Evolutionary conservation across 306 rosid species (phyloP).

Genomic region (Pyrus betulifolia): DNA sequence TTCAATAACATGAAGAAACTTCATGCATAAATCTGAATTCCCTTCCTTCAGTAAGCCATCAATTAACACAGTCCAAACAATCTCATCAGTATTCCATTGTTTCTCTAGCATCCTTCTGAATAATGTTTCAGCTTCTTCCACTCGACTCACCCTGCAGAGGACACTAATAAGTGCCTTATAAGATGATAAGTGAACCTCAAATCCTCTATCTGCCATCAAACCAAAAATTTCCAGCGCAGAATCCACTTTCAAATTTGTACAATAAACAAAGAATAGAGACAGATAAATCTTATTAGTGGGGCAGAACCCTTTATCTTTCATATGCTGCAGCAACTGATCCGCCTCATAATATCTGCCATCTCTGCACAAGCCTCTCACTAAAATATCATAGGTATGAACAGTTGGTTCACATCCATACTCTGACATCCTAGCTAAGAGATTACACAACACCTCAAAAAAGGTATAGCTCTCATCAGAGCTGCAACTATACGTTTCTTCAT

Average conservation of each 20-base stretch:
- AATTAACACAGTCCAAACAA: conserved; percentile 36
- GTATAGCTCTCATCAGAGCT: conserved; percentile 12
- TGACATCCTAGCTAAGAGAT: conserved; percentile 30
- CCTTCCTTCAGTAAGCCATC: conserved; percentile 39
- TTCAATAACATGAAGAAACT: conserved; percentile 33
- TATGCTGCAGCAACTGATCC: conserved; percentile 17
- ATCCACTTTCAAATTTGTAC: conserved; percentile 24
- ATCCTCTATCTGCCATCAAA: conserved; percentile 20
- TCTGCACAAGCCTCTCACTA: conserved; percentile 35
- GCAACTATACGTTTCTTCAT: conserved; percentile 12
- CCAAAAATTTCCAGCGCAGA: conserved; percentile 26
- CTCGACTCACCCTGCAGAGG: conserved; percentile 19
- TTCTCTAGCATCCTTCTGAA: conserved; percentile 32
- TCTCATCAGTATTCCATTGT: conserved; percentile 36
- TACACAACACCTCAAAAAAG: not conserved
- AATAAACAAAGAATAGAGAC: conserved; percentile 19
- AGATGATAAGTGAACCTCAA: conserved; percentile 8
- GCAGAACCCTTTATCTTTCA: conserved; percentile 29
- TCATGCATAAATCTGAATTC: conserved; percentile 24
- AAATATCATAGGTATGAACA: conserved; percentile 21
- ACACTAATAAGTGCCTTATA: conserved; percentile 35
- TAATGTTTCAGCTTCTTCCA: conserved; percentile 30
- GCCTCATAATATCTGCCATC: conserved; percentile 33
- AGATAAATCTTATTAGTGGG: conserved; percentile 22
- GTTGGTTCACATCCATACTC: conserved; percentile 25